Base-by-base conservation (phyloP, 208 protist genomes). In the Crithidia bombi region DNA sequence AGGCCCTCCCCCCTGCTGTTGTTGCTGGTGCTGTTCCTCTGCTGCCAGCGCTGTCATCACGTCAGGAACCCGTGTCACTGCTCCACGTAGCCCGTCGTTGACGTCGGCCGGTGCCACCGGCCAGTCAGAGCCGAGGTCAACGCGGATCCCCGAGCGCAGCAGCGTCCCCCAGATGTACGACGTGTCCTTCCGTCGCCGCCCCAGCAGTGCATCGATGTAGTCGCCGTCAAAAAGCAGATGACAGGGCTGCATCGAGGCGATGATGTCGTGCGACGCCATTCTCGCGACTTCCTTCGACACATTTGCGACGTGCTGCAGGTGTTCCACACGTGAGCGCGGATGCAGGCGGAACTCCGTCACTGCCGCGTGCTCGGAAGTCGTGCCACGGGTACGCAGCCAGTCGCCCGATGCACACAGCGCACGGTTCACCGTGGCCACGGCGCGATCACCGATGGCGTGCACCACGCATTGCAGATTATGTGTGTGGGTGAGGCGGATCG, bases 201-300 rank as follows among this genome's bases (percentile, higher is more conserved):
- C 78, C 11, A 86, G 62, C 49, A 93, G 51, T 33, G 14, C 54
- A 28, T 89, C 82, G 33, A 85, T 62, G 59, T 86, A 89, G 59
- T 85, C 67, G 33, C 76, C 76, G 61, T 93, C 84, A 26, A 86
- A 87, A 15, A 82, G 68, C 7, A 93, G 56, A 33, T 90, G 84
- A 43, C 73, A 81, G 14, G 87, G 87, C 73, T 93, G 87, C 81
- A 93, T 87, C 17, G 75, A 87, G n/a, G 87, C 87, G 61, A 89
- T 86, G 52, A 91, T 85, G 52, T 65, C 66, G 54, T 79, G 36
- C 30, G 36, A 61, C 50, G 61, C 26, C 75, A 93, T 89, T 55
- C 77, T 61, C 49, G 52, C 38, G 50, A 82, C 65, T n/a, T 86
- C 75, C 39, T 88, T 85, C 14, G 63, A 17, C 15, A 83, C 49